Percentiles rank a stretch among this genome's conserved stretches.
phyloP scores from a whole-genome alignment of 2,329 filamentous ascomycete genomes.

The Stagonosporopsis chrysanthemi region DNA sequence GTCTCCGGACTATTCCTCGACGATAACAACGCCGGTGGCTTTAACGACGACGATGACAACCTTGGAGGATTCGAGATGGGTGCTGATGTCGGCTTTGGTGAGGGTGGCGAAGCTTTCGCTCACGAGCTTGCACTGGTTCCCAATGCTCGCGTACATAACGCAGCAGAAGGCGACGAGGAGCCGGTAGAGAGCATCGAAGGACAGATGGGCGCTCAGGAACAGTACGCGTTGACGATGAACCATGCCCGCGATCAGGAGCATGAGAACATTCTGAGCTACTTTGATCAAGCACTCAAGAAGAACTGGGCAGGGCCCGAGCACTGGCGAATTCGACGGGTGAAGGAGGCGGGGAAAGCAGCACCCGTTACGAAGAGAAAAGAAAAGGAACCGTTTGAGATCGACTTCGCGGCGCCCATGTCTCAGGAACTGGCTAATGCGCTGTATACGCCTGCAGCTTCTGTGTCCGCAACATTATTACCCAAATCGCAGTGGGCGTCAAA shows the following conservation, averaged over 20 bases:
- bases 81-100: conserved; percentile 83
- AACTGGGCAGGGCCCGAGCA: conserved; percentile 99
- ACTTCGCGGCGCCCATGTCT: conserved; percentile 81
- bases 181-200: conserved; percentile 56
- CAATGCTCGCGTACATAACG: conserved; percentile 79
- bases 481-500: conserved; percentile 97
- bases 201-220: conserved; percentile 64
- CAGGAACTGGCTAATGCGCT: conserved; percentile 75
- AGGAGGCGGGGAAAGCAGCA: conserved; percentile 69
- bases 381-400: conserved; percentile 94
- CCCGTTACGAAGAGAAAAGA: conserved; percentile 78
- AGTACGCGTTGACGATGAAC: conserved; percentile 82
- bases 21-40: conserved; percentile 82
- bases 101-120: conserved; percentile 96
- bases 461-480: conserved; percentile 81
- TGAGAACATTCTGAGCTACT: conserved; percentile 96
- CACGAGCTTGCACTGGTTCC: conserved; percentile 85
- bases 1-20: conserved; percentile 85
- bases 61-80: conserved; percentile 68
- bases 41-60: conserved; percentile 74
- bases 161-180: conserved; percentile 63
- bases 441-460: conserved; percentile 81
- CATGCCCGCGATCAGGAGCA: conserved; percentile 75
- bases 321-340: conserved; percentile 96
- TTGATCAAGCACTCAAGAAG: conserved; percentile 94